phyloP scores from a whole-genome alignment of 345 rosid species.

The Sonneratia alba region DNA sequence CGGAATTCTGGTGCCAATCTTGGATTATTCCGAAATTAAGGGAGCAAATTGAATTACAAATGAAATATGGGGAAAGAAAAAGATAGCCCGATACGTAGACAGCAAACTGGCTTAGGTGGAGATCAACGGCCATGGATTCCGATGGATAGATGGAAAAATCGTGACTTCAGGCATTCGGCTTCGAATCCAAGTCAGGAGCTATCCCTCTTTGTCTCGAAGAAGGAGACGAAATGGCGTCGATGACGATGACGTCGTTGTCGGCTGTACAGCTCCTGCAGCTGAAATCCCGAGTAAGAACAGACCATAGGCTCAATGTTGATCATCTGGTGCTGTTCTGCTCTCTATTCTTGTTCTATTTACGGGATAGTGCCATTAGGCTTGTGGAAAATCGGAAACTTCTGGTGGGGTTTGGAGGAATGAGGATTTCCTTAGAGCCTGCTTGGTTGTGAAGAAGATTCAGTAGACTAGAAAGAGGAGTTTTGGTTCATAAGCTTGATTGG shows the following conservation, averaged over 20 bases:
- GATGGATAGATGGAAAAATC: not conserved
- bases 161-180: not conserved
- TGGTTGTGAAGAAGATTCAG: not conserved
- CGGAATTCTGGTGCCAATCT: not conserved
- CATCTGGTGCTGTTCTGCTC: not conserved
- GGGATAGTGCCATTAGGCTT: not conserved
- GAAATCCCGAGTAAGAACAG: conserved; percentile 1
- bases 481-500: no score
- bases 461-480: no score
- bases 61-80: not conserved
- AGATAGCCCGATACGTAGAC: not conserved
- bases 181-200: not conserved
- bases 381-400: not conserved
- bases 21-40: not conserved
- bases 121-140: not conserved
- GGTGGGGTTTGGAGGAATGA: not conserved
- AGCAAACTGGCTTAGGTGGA: not conserved
- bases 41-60: not conserved
- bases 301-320: not conserved
- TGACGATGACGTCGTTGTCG: conserved; percentile 3
- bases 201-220: not conserved
- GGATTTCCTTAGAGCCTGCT: not conserved
- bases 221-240: conserved; percentile 3
- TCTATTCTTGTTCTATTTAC: not conserved
- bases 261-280: not conserved